These are phyloP conservation scores for Hyphopichia pseudoburtonii DNA, from an alignment of 1,139 yeast genomes.

Conservation along the genomic window DNA sequence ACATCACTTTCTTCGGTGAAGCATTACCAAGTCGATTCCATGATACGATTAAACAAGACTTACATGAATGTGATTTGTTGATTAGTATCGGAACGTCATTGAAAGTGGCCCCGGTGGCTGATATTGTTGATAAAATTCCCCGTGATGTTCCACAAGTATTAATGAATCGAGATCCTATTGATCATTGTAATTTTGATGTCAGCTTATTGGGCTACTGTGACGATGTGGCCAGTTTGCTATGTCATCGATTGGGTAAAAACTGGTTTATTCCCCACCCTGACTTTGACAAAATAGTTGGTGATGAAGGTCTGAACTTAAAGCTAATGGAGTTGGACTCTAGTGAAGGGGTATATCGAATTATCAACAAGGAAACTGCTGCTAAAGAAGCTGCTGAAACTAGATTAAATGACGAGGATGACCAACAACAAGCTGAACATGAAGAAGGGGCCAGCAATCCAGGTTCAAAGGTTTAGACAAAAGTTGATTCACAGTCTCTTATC, in stretches of 20 bases:
- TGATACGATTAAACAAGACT: slow-evolving; percentile 56
- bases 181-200: slow-evolving; percentile 78
- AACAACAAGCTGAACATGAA: background rate
- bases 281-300: slow-evolving; percentile 19
- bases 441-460: too few species aligned
- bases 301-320: slow-evolving; percentile 18
- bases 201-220: slow-evolving; percentile 84
- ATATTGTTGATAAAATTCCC: slow-evolving; percentile 76
- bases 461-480: too few species aligned
- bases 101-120: slow-evolving; percentile 95
- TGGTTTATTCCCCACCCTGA: slow-evolving; percentile 68
- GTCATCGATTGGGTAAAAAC: slow-evolving; percentile 46
- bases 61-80: slow-evolving; percentile 71
- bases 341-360: slow-evolving; percentile 22
- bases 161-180: slow-evolving; percentile 79
- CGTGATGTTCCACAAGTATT: slow-evolving; percentile 77
- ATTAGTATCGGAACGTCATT: slow-evolving; percentile 92
- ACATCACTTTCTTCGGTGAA: slow-evolving; percentile 94
- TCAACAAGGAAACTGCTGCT: slow-evolving; percentile 6
- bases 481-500: too few species aligned
- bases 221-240: slow-evolving; percentile 71
- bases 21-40: slow-evolving; percentile 76
- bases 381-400: slow-evolving; percentile 1
- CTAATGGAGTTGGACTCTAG: slow-evolving; percentile 20
- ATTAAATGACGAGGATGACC: background rate